Base-by-base conservation (phyloP, 2,329 filamentous ascomycete genomes). In the Boeremia lycopersici region DNA sequence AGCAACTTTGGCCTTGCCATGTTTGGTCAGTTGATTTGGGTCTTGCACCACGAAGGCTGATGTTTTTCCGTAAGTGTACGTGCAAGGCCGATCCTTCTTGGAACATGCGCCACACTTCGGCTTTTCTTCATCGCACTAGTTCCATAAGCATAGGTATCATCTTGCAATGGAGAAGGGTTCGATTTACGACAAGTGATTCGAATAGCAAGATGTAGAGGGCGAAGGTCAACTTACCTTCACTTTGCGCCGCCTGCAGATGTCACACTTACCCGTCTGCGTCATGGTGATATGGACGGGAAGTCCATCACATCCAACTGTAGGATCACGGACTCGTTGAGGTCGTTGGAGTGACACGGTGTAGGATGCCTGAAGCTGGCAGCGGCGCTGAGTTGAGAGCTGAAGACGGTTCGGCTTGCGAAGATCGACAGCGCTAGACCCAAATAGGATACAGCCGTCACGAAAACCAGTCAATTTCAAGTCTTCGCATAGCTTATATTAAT, bases 261-360 rank as follows among this genome's bases (percentile, higher is more conserved):
- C 67, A 43, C 69, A 72, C 56, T 72, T 72, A 12, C 68, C 68
- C 3, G 64, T 64, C 36, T 65, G 66, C 5, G 69, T 72, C 69
- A 72, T 72, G 4, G 17, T 42, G 13, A 3, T 38, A 3, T 19
- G 3, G 10, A n/a, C 26, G 5, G 6, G 9, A 29, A 13, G 8
- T 33, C 25, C 41, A 55, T 50, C 5, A 8, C 46, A 28, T 12
- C 36, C 11, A 28, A 13, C 1, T 9, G 9, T 15, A 9, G 8
- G 9, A 36, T 15, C 13, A 31, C 6, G 17, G 30, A 11, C 3
- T 38, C 10, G 25, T n/a, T 6, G 5, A 38, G 17, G 3, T 26
- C 35, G 35, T 47, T 38, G 17, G 19, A 26, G 17, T 26, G 9
- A 9, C 10, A 11, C 15, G 29, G 26, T 19, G 30, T 31, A 15